Percentiles rank a stretch among this genome's conserved stretches.
Evolutionary conservation across 2,329 filamentous ascomycete species (phyloP).

Genomic region (Torrubiellomyces zombiae): DNA sequence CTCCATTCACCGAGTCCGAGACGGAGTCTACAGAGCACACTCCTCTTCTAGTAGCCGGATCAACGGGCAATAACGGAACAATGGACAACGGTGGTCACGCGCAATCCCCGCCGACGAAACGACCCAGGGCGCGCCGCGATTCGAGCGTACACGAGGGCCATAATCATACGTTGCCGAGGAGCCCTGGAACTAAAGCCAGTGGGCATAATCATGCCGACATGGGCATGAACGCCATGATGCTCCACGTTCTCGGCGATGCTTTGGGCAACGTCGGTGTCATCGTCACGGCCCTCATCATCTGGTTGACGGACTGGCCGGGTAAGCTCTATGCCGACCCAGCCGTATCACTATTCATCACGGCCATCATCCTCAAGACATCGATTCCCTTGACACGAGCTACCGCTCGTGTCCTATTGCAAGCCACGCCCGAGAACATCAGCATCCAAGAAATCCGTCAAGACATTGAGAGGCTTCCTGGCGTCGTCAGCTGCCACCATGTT

Average conservation of each 20-base stretch:
- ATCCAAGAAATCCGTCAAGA: slow-evolving; percentile 86
- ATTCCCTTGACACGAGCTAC: slow-evolving; percentile 67
- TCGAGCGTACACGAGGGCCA: slow-evolving; percentile 52
- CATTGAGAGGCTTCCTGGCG: slow-evolving; percentile 68
- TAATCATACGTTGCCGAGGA: slow-evolving; percentile 63
- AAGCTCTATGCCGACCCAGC: slow-evolving; percentile 79
- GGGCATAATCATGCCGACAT: slow-evolving; percentile 74
- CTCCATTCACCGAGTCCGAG: slow-evolving; percentile 24
- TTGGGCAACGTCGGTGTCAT: slow-evolving; percentile 81
- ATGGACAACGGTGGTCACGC: slow-evolving; percentile 8
- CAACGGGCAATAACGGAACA: slow-evolving; percentile 14
- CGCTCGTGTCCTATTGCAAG: slow-evolving; percentile 80
- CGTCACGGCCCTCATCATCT: slow-evolving; percentile 70
- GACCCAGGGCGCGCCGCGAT: slow-evolving; percentile 20
- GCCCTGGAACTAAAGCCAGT: slow-evolving; percentile 41
- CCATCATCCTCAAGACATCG: slow-evolving; percentile 57
- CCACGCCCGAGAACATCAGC: slow-evolving; percentile 75
- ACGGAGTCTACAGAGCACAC: slow-evolving; percentile 26
- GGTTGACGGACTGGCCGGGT: slow-evolving; percentile 69
- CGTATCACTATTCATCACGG: slow-evolving; percentile 85
- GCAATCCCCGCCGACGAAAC: slow-evolving; percentile 9
- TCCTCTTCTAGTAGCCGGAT: slow-evolving; percentile 23
- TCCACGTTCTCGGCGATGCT: slow-evolving; percentile 66
- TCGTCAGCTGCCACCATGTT: slow-evolving; percentile 84
- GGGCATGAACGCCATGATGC: slow-evolving; percentile 80